A percentile compares a stretch with the other conserved stretches of the same genome.
Conservation (phyloP, 139 green algal genomes). For the Spirogloea muscicola region DNA sequence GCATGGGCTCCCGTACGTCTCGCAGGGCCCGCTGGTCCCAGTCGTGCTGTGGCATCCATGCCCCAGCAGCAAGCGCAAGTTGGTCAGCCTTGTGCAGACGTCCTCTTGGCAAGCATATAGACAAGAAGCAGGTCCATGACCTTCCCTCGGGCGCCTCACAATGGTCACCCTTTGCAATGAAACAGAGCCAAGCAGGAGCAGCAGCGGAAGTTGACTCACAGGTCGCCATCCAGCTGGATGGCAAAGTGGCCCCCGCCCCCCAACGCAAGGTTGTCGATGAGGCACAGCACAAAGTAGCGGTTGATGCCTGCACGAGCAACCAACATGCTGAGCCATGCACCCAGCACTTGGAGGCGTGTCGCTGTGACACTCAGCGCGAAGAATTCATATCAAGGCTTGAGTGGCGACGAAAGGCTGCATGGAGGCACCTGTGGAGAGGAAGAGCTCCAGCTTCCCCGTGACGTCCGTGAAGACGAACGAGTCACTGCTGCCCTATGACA, state of each 20-base stretch:
- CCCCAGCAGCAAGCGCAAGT: too few relatives aligned
- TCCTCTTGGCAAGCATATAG: background rate
- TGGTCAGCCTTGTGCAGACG: background rate
- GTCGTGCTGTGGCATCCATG: slow-evolving; percentile 27
- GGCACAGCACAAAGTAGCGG: slow-evolving; percentile 45
- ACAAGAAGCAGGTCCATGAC: background rate
- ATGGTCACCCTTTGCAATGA: background rate
- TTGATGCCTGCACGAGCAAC: slow-evolving; percentile 19
- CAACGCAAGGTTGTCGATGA: slow-evolving; percentile 31
- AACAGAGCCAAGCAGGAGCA: background rate
- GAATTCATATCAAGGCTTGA: too few relatives aligned
- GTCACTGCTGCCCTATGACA: slow-evolving; percentile 38
- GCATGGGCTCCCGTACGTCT: slow-evolving; percentile 35
- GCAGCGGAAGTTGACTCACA: slow-evolving; percentile 17
- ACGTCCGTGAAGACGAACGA: slow-evolving; percentile 33
- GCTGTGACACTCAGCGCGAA: too few relatives aligned
- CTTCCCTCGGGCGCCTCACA: too few relatives aligned
- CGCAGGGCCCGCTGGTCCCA: slow-evolving; percentile 35
- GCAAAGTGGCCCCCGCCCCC: slow-evolving; percentile 46
- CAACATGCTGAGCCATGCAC: slow-evolving; percentile 1
- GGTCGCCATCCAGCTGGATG: slow-evolving; percentile 32
- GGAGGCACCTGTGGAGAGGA: background rate
- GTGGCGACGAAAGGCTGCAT: too few relatives aligned
- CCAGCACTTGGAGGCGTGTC: too few relatives aligned
- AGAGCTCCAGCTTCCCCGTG: background rate